Conservation (phyloP, 2,329 filamentous ascomycete genomes). For the Chaetomiaceae sp. region DNA sequence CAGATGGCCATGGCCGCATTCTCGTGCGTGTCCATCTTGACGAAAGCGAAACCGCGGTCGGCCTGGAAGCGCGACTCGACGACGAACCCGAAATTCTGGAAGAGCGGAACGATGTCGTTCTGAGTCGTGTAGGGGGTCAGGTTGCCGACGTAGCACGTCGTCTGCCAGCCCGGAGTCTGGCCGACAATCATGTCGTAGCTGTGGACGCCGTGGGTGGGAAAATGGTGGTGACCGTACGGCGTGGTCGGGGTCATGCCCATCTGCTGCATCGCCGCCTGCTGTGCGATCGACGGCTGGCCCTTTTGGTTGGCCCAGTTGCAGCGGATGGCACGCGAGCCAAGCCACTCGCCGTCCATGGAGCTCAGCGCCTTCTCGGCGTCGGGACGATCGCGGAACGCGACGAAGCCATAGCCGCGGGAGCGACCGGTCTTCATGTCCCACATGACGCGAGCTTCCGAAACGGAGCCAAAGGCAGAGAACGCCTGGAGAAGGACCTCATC, state of each 20-base stretch:
- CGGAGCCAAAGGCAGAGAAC: conserved; percentile 90
- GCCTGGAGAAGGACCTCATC: conserved; percentile 90
- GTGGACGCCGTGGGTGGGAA: conserved; percentile 91
- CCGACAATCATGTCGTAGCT: conserved; percentile 96
- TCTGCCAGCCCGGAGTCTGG: conserved; percentile 97
- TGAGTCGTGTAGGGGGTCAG: conserved; percentile 96
- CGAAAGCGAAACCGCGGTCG: conserved; percentile 94
- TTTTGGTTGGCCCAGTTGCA: conserved; percentile 99
- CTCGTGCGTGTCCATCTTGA: conserved; percentile 99
- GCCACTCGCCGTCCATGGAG: conserved; percentile 99
- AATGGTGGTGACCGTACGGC: conserved; percentile 94
- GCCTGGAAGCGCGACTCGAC: conserved; percentile 97
- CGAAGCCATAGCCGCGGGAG: conserved; percentile 95
- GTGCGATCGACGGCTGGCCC: conserved; percentile 96
- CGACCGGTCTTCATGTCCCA: conserved; percentile 99
- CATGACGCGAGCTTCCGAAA: conserved; percentile 98
- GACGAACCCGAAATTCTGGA: conserved; percentile 97
- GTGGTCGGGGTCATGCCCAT: conserved; percentile 99
- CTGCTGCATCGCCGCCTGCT: conserved; percentile 92
- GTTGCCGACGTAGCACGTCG: conserved; percentile 96
- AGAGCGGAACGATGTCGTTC: conserved; percentile 92
- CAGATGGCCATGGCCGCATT: conserved; percentile 98
- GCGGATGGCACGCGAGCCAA: conserved; percentile 93
- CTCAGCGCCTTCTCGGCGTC: conserved; percentile 95
- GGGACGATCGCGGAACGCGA: conserved; percentile 87